Evolutionary conservation across 306 rosid genomes (phyloP).

Genomic region (Vigna unguiculata): DNA sequence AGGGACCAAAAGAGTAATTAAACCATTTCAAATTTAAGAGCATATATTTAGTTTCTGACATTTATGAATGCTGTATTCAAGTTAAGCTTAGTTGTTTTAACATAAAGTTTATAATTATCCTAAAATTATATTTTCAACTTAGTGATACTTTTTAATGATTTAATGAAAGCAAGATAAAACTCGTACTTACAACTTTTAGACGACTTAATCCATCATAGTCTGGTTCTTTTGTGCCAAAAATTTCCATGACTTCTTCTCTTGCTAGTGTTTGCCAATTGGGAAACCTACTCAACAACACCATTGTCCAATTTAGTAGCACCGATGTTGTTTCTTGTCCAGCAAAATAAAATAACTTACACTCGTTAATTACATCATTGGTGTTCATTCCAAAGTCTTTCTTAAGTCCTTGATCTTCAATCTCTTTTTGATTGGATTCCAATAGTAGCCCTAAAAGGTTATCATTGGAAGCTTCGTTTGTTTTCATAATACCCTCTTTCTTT

Average conservation of each 20-base stretch:
- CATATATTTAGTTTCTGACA: not conserved
- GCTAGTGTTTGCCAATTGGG: conserved; percentile 1
- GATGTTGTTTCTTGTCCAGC: not conserved
- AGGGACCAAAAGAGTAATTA: too few species aligned
- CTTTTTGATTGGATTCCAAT: not conserved
- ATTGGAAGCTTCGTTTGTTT: not conserved
- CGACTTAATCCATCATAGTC: not conserved
- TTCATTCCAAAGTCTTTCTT: not conserved
- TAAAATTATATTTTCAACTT: not conserved
- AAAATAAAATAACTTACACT: not conserved
- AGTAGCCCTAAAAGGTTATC: not conserved
- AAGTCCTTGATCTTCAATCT: not conserved
- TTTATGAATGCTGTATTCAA: too few species aligned
- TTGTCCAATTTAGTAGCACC: not conserved
- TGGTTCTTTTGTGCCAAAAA: not conserved
- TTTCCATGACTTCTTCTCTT: not conserved
- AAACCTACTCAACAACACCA: not conserved
- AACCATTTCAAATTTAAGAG: not conserved
- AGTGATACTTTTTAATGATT: not conserved
- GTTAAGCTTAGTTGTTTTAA: not conserved
- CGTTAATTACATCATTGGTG: not conserved
- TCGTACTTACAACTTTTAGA: not conserved
- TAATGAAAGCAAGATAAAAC: not conserved
- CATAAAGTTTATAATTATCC: not conserved
- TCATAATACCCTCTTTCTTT: not conserved